Base-by-base conservation (phyloP, 2,329 filamentous ascomycete species). In the Clarireedia homoeocarpa region DNA sequence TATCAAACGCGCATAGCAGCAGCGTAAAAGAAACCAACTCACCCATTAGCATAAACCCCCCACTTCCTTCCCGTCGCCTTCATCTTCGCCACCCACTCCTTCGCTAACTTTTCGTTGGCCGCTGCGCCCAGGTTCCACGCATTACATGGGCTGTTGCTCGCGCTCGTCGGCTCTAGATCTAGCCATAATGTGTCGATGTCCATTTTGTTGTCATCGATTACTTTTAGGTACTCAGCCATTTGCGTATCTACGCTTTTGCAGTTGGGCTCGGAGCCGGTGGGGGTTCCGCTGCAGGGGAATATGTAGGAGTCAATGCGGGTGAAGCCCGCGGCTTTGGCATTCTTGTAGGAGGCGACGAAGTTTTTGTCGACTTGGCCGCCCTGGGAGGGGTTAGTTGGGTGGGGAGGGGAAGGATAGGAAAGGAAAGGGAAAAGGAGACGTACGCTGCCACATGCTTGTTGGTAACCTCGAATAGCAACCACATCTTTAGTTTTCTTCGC, bases 21-120 rank as follows among this genome's bases (percentile, higher is more conserved):
- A 26, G 17, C 12, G 12, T 15, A 45, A 45, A n/a, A 45, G 40
- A 4, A 17, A 17, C 7, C 12, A 2, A 44, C 62, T 59, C 39
- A 65, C 63, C 55, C 60, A 56, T 66, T 66, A 4, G 61, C 64
- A 61, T 66, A 66, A 34, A 66, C 61, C 4, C 64, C 64, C 64
- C 63, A 66, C 1, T 54, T 58, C 14, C 51, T 53, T 4, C 58
- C 59, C n/a, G 56, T 64, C 0, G 44, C 56, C 36, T 61, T 51
- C 5, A 66, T 44, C 2, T 55, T 56, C 15, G 60, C 50, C 9
- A 65, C 61, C 61, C 61, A 66, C 26, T 64, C 23, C 38, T 59
- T 65, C 0, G 64, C 63, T 1, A 66, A 50, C 7, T 62, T 55
- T 10, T 56, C 58, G 49, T 66, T 66, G 1, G 53, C 58, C 24